Base-by-base conservation (phyloP, 331 rosid species). In the Dryas integrifolia region DNA sequence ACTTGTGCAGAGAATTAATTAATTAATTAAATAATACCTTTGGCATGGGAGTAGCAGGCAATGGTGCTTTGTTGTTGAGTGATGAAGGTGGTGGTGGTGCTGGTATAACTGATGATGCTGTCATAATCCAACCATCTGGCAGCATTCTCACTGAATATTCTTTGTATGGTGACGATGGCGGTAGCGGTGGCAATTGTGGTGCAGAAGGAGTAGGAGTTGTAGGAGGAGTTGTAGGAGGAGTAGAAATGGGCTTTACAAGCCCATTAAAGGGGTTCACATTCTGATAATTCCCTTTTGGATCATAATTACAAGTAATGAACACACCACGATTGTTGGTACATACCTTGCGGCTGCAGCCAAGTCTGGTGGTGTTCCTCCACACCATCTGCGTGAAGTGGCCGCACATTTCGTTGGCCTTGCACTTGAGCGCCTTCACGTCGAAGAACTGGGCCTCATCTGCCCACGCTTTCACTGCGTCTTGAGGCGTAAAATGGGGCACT, bases 371-470 rank as follows among this genome's bases (percentile, higher is more conserved):
- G 35, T 62, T 70, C 58, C 51, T 74, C 90, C 90, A 86, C 15
- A 86, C 74, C 5, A 86, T 47, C 75, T 86, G 90, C 5, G 90
- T 86, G 78, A 69, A 83, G 6, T 86, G 90, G 40, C 86, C 88
- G 7, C 90, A 86, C 65, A 21, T 41, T 61, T 81, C 18, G 6
- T 73, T 75, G 0, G 12, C 47, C 3, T 5, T 45, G 70, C 90
- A 85, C 4, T 4, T 0, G 39, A 79, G 75, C 0, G 38, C 69
- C 5, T 3, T 5, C 2, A 49, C 30, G 65, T 83, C 6, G 62
- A 76, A 83, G 53, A 0, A 16, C 8, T 41, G 1, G 10, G 40
- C 1, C 77, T 86, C 90, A 0, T 12, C 6, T 0, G 61, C 61
- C 86, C 87, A 86, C 3, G 65, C 68, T 1, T 60, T 6, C 40